A percentile compares a stretch with the other conserved stretches of the same genome.
Conservation (phyloP, 768 basidiomycete species). For the Tricholoma matsutake region DNA sequence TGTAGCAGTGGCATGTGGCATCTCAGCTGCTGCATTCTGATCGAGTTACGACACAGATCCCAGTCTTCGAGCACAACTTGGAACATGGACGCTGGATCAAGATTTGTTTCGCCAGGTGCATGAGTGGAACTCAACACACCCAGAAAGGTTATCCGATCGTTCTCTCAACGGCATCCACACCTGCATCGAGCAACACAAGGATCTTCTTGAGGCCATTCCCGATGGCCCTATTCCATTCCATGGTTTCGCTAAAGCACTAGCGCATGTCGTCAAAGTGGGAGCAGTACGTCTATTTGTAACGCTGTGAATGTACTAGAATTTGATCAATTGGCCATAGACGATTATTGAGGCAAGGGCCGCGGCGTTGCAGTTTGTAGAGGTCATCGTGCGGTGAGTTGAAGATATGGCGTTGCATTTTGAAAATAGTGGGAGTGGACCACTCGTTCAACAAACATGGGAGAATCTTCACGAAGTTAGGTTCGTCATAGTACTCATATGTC, state of each 20-base stretch:
- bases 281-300: conserved; percentile 5
- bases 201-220: conserved; percentile 11
- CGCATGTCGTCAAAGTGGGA: conserved; percentile 13
- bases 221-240: conserved; percentile 14
- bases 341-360: background rate
- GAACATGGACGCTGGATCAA: conserved; percentile 11
- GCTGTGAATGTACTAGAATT: too few species aligned
- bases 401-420: conserved; percentile 9
- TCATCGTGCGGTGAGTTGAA: conserved; percentile 14
- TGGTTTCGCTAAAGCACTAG: conserved; percentile 8
- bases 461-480: conserved; percentile 14
- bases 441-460: conserved; percentile 12
- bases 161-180: conserved; percentile 1
- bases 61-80: conserved; percentile 4
- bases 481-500: background rate
- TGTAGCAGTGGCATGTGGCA: background rate
- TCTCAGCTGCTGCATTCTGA: background rate
- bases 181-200: conserved; percentile 2
- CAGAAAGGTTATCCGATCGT: conserved; percentile 4
- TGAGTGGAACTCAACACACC: conserved; percentile 1
- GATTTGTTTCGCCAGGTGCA: conserved; percentile 8
- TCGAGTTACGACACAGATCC: background rate
- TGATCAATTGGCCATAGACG: background rate
- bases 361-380: conserved; percentile 10
- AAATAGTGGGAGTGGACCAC: background rate